Base-by-base conservation (phyloP, 352 stramenopile genomes). In the Blastocystis sp. region DNA sequence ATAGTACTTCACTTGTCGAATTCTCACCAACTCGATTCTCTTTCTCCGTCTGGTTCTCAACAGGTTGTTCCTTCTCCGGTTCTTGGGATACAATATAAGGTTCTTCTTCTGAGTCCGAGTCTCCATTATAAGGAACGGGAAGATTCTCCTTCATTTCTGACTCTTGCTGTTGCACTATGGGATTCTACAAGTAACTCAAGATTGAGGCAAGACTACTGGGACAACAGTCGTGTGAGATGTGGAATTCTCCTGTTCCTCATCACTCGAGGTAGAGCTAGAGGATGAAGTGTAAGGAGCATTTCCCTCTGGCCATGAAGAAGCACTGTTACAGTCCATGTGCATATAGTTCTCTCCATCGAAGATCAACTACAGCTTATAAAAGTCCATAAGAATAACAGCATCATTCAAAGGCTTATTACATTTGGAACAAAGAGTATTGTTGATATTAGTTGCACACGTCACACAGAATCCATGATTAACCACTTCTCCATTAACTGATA, bases 341-440 rank as follows among this genome's bases (percentile, higher is more conserved):
- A 42, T 9, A 19, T 75, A 75, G 11, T 16, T n/a, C 7, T n/a
- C 39, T 16, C 29, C 29, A 5, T 75, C 39, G 35, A 51, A 75
- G 16, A 56, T 46, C 5, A 75, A 46, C 63, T 75, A 75, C 32
- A 39, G 12, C 14, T 75, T 39, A 51, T 21, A 24, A 75, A 54
- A 3, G 19, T 19, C 21, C 5, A 5, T 39, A 57, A 54, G 43
- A 77, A 14, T 4, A 27, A 54, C 24, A 80, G 43, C 49, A 32
- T 80, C 67, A 61, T 63, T 21, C 11, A 80, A 37, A 37, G 67
- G 11, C 24, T 63, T 24, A 9, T 27, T 39, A 37, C 67, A 80
- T n/a, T 80, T 58, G 2, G 67, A 49, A 39, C 67, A 80, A 29
- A 63, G 19, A n/a, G 67, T 58, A 29, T 58, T 39, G 11, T 58